These are phyloP conservation scores for Kazachstania viticola DNA, from an alignment of 805 yeast species.

Conservation along the genomic window DNA sequence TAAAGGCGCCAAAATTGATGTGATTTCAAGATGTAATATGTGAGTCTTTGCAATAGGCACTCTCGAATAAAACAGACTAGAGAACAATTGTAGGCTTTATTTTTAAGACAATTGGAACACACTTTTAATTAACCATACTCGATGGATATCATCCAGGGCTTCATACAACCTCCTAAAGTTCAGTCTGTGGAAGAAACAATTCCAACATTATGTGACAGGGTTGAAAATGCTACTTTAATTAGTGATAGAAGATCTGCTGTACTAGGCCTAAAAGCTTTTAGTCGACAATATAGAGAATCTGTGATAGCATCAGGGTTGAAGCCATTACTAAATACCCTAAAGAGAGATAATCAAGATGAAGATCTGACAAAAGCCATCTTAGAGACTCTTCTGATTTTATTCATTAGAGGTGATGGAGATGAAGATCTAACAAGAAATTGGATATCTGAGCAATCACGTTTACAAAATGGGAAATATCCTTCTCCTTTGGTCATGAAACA, in stretches of 20 bases:
- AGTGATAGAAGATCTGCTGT: constrained; percentile 89
- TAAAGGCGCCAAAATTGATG: too few relatives aligned
- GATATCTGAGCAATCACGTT: constrained; percentile 64
- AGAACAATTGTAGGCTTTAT: too few relatives aligned
- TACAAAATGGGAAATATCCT: constrained; percentile 68
- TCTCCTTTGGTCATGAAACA: constrained; percentile 54
- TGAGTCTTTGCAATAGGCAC: too few relatives aligned
- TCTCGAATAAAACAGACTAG: too few relatives aligned
- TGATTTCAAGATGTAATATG: too few relatives aligned
- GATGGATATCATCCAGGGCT: constrained; percentile 33
- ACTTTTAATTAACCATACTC: too few relatives aligned
- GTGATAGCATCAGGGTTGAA: constrained; percentile 82
- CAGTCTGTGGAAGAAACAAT: constrained; percentile 74
- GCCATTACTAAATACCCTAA: constrained; percentile 55
- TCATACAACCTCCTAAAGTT: constrained; percentile 36
- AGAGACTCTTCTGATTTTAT: constrained; percentile 75
- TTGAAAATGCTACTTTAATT: constrained; percentile 68
- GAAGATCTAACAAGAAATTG: constrained; percentile 57
- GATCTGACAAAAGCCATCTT: constrained; percentile 67
- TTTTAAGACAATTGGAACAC: too few relatives aligned
- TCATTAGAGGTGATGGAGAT: constrained; percentile 54
- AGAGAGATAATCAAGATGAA: constrained; percentile 54
- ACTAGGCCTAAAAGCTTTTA: constrained; percentile 75
- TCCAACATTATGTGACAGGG: constrained; percentile 76
- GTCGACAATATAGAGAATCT: constrained; percentile 78